Conservation (phyloP, 345 rosid genomes). For the Aethionema arabicum region DNA sequence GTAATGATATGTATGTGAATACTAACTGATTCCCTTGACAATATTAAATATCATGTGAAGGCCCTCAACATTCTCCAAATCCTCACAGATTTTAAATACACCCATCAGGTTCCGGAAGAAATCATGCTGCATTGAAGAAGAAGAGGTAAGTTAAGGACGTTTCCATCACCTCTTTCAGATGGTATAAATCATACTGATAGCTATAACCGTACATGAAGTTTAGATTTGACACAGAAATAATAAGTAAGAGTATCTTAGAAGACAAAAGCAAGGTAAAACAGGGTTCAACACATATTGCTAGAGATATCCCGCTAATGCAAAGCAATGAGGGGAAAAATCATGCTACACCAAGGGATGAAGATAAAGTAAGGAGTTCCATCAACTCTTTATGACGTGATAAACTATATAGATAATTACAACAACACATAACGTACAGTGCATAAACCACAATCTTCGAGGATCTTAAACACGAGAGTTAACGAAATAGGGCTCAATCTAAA, state of each 20-base stretch:
- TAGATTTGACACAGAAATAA: too few species aligned
- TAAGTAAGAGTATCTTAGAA: conserved; percentile 3
- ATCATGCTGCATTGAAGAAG: conserved; percentile 61
- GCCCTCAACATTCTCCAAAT: conserved; percentile 75
- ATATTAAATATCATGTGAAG: conserved; percentile 94
- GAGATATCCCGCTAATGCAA: not conserved
- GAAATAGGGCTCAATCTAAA: conserved; percentile 3
- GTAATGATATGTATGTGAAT: conserved; percentile 23
- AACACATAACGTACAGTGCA: not conserved
- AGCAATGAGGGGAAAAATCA: too few species aligned
- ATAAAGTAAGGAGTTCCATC: not conserved
- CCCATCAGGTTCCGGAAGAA: conserved; percentile 83
- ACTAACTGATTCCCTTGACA: conserved; percentile 88
- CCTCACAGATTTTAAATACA: conserved; percentile 85
- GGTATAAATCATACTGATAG: not conserved
- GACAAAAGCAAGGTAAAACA: conserved; percentile 4
- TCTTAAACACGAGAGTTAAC: conserved; percentile 6
- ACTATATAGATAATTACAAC: conserved; percentile 3
- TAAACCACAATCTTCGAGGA: conserved; percentile 22
- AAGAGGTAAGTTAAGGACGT: conserved; percentile 28
- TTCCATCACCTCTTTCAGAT: not conserved
- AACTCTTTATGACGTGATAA: conserved; percentile 3
- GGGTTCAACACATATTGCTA: conserved; percentile 2
- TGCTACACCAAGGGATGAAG: too few species aligned
- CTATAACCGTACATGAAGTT: not conserved